Evolutionary conservation across 768 basidiomycete genomes (phyloP), one percentile per base, ranked within the genome.

Genomic region (Leucocoprinus birnbaumii): DNA sequence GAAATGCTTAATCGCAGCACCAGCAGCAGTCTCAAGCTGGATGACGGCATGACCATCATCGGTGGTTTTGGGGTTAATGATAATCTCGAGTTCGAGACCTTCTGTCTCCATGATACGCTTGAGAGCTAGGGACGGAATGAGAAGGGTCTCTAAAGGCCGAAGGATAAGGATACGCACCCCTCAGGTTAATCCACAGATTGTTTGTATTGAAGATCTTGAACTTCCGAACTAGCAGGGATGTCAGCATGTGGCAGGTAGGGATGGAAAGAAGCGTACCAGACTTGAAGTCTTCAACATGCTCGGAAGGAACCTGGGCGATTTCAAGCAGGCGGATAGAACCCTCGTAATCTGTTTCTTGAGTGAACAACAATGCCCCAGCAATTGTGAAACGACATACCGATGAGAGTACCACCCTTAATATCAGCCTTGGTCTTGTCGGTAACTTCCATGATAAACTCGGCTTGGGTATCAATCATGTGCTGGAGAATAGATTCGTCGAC

Each of bases 181-280:
- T 85, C 56, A 91, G 73, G 68, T 89, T 84, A 71, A 89, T 81
- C 87, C 86, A 89, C 63, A 89, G 64, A 66, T 88, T 90, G 74
- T 91, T 91, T 37, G 89, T 88, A 78, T 91, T 90, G 79, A 94
- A 89, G 68, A 91, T 92, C 79, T 93, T 91, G 85, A 97, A 95
- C 71, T 94, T 94, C 59, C 89, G 82, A 48, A 88, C 85, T 82
- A 65, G 53, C 31, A 51, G 19, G 44, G 3, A 18, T 57, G 49
- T 59, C 58, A 58, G 54, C 43, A 38, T 49, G n/a, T 46, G 18
- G 19, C 31, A 24, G 7, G 31, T n/a, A 2, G 8, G 41, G 37
- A 49, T 53, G 18, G 18, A 41, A 25, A 54, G 21, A 11, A 14
- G 62, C 68, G 51, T 61, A 85, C 84, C 77, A 16, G 87, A 86